A percentile compares a stretch with the other conserved stretches of the same genome.
phyloP scores from a whole-genome alignment of 2,329 filamentous ascomycete species.

The Thielaviopsis cerberus region DNA sequence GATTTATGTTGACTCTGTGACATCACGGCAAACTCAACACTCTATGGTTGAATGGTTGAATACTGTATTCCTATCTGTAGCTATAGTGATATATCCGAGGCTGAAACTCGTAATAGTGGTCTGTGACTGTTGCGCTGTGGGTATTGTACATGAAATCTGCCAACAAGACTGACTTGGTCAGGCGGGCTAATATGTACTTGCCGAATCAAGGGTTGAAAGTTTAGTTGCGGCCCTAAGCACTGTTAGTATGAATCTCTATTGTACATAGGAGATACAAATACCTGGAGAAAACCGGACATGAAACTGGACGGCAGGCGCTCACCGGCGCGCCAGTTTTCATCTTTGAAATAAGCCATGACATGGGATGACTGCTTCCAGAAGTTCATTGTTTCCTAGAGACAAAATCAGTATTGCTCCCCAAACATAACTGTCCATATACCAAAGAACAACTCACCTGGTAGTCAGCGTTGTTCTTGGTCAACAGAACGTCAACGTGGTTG shows the following conservation, averaged over 20 bases:
- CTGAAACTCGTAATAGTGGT: not conserved
- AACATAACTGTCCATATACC: constrained; percentile 13
- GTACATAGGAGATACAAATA: constrained; percentile 25
- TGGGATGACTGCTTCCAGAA: constrained; percentile 97
- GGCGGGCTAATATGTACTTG: not conserved
- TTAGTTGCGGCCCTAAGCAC: constrained; percentile 36
- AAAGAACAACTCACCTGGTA: constrained; percentile 51
- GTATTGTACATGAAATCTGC: not conserved
- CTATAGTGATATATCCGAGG: not conserved
- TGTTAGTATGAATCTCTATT: not conserved
- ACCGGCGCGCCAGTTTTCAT: constrained; percentile 60
- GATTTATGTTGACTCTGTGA: not conserved
- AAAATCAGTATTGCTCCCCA: too few species aligned
- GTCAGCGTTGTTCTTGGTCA: constrained; percentile 82
- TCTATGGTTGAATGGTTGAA: not conserved
- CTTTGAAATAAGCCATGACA: constrained; percentile 89
- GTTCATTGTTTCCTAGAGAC: constrained; percentile 77
- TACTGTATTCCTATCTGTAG: not conserved
- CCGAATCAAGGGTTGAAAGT: not conserved
- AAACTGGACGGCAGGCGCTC: constrained; percentile 71
- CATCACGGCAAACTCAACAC: not conserved
- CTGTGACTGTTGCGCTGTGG: not conserved
- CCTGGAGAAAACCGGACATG: constrained; percentile 89
- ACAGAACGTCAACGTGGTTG: constrained; percentile 67
- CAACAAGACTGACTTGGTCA: not conserved